These are phyloP conservation scores for Coprinopsis marcescibilis DNA, from an alignment of 768 basidiomycete species.

Conservation along the genomic window DNA sequence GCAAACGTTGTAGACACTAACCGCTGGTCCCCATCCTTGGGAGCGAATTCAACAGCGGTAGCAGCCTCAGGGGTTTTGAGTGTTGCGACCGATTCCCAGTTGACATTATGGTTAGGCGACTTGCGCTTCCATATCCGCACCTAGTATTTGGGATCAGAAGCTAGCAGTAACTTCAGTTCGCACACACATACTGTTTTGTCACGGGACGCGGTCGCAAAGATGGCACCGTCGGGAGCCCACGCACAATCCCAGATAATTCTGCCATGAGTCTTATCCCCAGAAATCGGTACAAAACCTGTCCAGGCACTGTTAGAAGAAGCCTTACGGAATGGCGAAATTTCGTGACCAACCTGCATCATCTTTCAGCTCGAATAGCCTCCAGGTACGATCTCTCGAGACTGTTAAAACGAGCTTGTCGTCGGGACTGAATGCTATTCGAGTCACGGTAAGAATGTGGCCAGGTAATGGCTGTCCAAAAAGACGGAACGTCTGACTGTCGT, in stretches of 20 bases:
- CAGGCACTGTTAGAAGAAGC: background rate
- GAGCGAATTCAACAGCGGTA: slow-evolving; percentile 67
- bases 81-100: slow-evolving; percentile 55
- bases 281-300: slow-evolving; percentile 55
- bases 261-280: slow-evolving; percentile 77
- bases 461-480: slow-evolving; percentile 64
- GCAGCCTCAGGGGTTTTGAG: slow-evolving; percentile 72
- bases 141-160: slow-evolving; percentile 29
- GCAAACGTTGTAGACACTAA: slow-evolving; percentile 31
- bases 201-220: slow-evolving; percentile 90
- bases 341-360: slow-evolving; percentile 34
- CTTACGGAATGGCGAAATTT: background rate
- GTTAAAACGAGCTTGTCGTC: slow-evolving; percentile 76
- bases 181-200: slow-evolving; percentile 77
- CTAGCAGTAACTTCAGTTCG: background rate
- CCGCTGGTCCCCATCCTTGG: slow-evolving; percentile 30
- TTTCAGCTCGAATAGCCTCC: slow-evolving; percentile 67
- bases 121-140: slow-evolving; percentile 74
- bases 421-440: slow-evolving; percentile 83
- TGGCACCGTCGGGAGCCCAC: slow-evolving; percentile 70
- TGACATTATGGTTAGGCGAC: slow-evolving; percentile 21
- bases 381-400: slow-evolving; percentile 88
- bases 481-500: slow-evolving; percentile 67
- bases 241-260: slow-evolving; percentile 96
- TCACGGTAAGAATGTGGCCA: slow-evolving; percentile 88